Conservation (phyloP, 202 grass and related monocot species). For the Zoysia matrella region DNA sequence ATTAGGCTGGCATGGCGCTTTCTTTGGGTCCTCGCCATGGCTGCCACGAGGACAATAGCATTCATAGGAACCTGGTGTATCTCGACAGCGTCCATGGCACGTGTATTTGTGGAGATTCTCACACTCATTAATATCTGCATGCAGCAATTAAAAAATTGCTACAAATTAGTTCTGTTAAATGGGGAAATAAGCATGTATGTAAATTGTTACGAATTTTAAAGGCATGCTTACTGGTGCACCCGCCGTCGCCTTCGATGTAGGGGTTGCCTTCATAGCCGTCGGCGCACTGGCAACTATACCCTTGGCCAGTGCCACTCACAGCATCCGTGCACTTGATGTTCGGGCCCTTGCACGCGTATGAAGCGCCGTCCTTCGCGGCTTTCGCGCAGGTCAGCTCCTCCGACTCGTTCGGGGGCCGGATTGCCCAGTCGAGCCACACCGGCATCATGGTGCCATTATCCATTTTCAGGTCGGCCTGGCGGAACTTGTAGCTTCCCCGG, state of each 20-base stretch:
- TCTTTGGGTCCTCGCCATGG: not conserved
- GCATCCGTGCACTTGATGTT: conserved; percentile 12
- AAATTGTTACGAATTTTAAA: not conserved
- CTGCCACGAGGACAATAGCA: conserved; percentile 4
- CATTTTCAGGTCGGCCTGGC: not conserved
- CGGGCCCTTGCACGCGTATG: conserved; percentile 1
- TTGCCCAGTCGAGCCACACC: conserved; percentile 42
- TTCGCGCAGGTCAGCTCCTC: not conserved
- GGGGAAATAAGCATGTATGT: not conserved
- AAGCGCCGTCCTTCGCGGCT: not conserved
- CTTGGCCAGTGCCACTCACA: not conserved
- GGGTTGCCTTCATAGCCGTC: not conserved
- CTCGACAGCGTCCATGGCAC: conserved; percentile 1
- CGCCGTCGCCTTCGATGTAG: not conserved
- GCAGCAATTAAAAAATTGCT: not conserved
- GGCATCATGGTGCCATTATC: not conserved
- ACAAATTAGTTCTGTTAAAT: not conserved
- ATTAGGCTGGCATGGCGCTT: conserved; percentile 1
- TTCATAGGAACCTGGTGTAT: conserved; percentile 14
- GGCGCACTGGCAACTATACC: conserved; percentile 23
- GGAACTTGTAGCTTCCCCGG: conserved; percentile 1
- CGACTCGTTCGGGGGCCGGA: not conserved
- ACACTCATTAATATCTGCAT: conserved; percentile 24
- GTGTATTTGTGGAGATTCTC: not conserved
- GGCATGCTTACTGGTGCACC: conserved; percentile 19